These are phyloP conservation scores for Nigrospora osmanthi DNA, from an alignment of 2,329 filamentous ascomycete genomes.

Conservation along the genomic window DNA sequence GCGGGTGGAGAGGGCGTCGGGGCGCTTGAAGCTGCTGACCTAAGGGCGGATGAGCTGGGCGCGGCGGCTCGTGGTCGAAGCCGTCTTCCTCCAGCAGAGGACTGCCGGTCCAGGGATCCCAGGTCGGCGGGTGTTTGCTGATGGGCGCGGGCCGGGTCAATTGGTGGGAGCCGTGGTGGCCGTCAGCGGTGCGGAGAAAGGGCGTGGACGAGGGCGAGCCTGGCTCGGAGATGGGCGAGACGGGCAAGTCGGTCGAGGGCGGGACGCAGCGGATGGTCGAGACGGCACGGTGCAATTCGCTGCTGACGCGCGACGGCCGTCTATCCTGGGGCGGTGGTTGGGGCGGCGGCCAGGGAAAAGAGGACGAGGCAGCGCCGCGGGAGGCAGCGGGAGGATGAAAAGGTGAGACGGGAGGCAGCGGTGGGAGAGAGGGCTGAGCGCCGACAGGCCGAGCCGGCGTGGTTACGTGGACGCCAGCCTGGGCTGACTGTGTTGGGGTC, in stretches of 20 bases:
- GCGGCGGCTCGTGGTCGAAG: conserved; percentile 17
- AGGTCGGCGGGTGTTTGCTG: conserved; percentile 24
- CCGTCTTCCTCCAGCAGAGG: conserved; percentile 28
- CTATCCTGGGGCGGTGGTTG: too few species aligned
- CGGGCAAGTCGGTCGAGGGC: conserved; percentile 10
- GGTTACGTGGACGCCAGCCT: not conserved
- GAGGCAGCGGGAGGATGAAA: not conserved
- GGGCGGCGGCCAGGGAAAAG: not conserved
- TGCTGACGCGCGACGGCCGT: too few species aligned
- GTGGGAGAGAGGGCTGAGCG: conserved; percentile 1
- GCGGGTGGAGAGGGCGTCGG: not conserved
- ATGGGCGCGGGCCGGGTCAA: conserved; percentile 19
- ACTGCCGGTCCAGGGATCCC: conserved; percentile 24
- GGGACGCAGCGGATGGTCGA: too few species aligned
- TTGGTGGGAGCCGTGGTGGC: conserved; percentile 1
- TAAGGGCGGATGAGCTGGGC: conserved; percentile 8
- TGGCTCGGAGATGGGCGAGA: conserved; percentile 24
- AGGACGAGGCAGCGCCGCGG: not conserved
- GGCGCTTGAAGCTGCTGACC: conserved; percentile 7
- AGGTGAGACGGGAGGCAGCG: not conserved
- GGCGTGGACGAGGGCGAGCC: conserved; percentile 7
- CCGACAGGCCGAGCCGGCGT: not conserved
- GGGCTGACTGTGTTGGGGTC: not conserved
- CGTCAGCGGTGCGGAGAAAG: not conserved
- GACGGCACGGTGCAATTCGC: too few species aligned